Base-by-base conservation (phyloP, 306 rosid genomes). In the Sicyos baderoa region DNA sequence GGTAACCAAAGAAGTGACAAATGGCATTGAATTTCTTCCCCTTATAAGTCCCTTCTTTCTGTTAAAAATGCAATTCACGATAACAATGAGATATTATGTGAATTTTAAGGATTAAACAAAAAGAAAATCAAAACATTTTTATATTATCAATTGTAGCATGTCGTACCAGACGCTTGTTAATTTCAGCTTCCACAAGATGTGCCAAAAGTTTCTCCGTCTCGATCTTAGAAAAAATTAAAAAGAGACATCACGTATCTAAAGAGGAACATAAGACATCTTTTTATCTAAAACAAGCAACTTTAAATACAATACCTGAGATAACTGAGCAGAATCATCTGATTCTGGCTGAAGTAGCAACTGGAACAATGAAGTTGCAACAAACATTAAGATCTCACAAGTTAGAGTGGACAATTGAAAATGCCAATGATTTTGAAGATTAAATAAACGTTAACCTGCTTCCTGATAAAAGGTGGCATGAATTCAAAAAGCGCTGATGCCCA, bases 401-500 rank as follows among this genome's bases (percentile, higher is more conserved):
- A 65, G 37, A 47, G 42, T 14, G 71, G 37, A 65, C 50, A 40
- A 44, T 6, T 18, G 71, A 22, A 45, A 9, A 47, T 48, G 57
- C 44, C 56, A 67, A 15, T 25, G 22, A 47, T 13, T 66, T 13
- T 47, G 22, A 67, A 44, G 37, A 23, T 67, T 21, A 65, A 67
- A 51, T 40, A 48, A 72, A 66, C 10, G 6, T 25, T 42, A 57
- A 93, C 99, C 97, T 93, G 90, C 77, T 76, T 88, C 86, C 85
- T 85, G 77, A 94, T 94, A 76, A 94, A 94, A 32, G 85, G 91
- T 61, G 99, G 99, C 82, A 94, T 45, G 77, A 94, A 94, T 75
- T 94, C 96, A 78, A 93, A 94, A 66, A 94, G 79, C 25, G 99
- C 99, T 72, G 88, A 90, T 69, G 99, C 99, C 99, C 99, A 90